phyloP scores from a whole-genome alignment of 2,329 filamentous ascomycete species.

The Neofusicoccum ribis region DNA sequence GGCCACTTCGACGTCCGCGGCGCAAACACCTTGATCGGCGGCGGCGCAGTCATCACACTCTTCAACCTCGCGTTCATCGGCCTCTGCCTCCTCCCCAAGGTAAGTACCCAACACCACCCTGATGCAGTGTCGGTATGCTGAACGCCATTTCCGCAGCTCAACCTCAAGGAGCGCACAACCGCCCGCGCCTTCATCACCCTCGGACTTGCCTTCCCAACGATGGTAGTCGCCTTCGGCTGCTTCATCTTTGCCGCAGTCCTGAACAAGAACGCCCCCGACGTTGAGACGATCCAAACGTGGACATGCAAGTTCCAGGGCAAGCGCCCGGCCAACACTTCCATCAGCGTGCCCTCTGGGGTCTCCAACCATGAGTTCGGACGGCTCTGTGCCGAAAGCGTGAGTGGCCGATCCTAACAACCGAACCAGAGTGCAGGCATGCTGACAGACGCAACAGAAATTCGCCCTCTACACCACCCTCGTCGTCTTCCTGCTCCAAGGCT shows the following conservation, averaged over 20 bases:
- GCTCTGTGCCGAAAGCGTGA: slow-evolving; percentile 44
- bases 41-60: slow-evolving; percentile 38
- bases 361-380: slow-evolving; percentile 39
- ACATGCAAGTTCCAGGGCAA: slow-evolving; percentile 39
- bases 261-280: slow-evolving; percentile 34
- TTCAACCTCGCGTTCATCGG: slow-evolving; percentile 40
- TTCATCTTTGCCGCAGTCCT: slow-evolving; percentile 42
- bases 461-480: slow-evolving; percentile 46
- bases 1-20: slow-evolving; percentile 49
- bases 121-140: background rate
- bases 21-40: slow-evolving; percentile 44
- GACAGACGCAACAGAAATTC: slow-evolving; percentile 38
- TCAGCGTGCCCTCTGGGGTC: slow-evolving; percentile 28
- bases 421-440: background rate
- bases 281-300: slow-evolving; percentile 43
- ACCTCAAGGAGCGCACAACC: slow-evolving; percentile 35
- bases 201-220: slow-evolving; percentile 36
- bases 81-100: slow-evolving; percentile 36
- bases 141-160: slow-evolving; percentile 29
- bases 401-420: slow-evolving; percentile 18
- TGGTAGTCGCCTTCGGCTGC: slow-evolving; percentile 42
- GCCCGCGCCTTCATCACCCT: slow-evolving; percentile 41
- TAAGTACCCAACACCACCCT: slow-evolving; percentile 22
- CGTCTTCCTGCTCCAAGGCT: slow-evolving; percentile 41
- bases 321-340: slow-evolving; percentile 18